Base-by-base conservation (phyloP, 495 filamentous ascomycete species). In the Aspergillus wentii region DNA sequence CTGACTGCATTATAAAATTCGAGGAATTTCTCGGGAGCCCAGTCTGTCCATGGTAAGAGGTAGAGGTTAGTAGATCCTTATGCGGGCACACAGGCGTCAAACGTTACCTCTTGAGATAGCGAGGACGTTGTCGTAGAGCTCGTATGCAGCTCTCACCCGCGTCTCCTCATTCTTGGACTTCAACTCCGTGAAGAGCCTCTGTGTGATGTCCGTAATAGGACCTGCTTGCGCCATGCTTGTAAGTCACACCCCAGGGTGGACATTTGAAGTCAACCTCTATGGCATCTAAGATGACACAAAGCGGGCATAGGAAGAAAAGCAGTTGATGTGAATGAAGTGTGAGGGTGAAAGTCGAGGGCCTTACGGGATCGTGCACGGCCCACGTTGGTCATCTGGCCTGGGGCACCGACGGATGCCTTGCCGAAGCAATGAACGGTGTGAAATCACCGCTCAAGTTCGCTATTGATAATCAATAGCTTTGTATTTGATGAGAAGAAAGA, bases 1-100 rank as follows among this genome's bases (percentile, higher is more conserved):
- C 85, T 88, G 42, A 94, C 81, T 10, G 78, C 68, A 51, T 82
- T 84, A 57, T 89, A 94, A 59, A 85, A 91, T 33, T 79, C 66
- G 23, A 75, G 67, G 55, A 95, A 95, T 40, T 83, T 80, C 52
- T 87, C 85, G 21, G 82, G 70, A 5, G 75, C 72, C 53, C 88
- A 79, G 52, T 95, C 89, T 94, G 40, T 7, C n/a, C n/a, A n/a
- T n/a, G n/a, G n/a, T n/a, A n/a, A n/a, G n/a, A n/a, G n/a, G n/a
- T n/a, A n/a, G n/a, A n/a, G n/a, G n/a, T n/a, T n/a, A n/a, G n/a
- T n/a, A n/a, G n/a, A n/a, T n/a, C n/a, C n/a, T n/a, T n/a, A n/a
- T n/a, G n/a, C n/a, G n/a, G n/a, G n/a, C n/a, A n/a, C n/a, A n/a
- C n/a, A n/a, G n/a, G n/a, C n/a, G n/a, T n/a, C 10, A 33, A 5